Percentiles rank a stretch among this genome's conserved stretches.
These are phyloP conservation scores for Oryza glaberrima DNA, from an alignment of 176 grass and related monocot species.

Conservation along the genomic window DNA sequence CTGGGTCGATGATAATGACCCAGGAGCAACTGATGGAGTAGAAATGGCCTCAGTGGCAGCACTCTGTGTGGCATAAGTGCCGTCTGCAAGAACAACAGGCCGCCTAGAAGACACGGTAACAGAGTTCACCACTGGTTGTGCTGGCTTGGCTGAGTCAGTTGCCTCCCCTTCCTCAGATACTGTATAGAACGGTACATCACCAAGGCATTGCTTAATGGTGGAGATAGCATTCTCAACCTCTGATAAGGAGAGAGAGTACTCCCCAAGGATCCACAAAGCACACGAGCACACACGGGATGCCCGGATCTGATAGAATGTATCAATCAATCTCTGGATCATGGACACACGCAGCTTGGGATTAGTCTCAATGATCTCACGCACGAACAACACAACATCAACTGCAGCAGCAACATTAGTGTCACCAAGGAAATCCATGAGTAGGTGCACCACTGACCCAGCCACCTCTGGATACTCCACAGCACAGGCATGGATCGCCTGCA, in stretches of 20 bases:
- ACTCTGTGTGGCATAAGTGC: conserved; percentile 77
- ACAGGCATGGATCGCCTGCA: conserved; percentile 73
- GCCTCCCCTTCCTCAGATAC: conserved; percentile 61
- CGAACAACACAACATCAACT: conserved; percentile 71
- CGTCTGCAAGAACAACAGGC: conserved; percentile 69
- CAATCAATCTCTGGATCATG: conserved; percentile 75
- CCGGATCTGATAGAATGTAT: conserved; percentile 79
- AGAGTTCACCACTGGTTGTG: conserved; percentile 43
- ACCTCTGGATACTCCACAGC: conserved; percentile 69
- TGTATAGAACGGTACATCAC: conserved; percentile 67
- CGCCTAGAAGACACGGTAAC: conserved; percentile 56
- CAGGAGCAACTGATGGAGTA: conserved; percentile 45
- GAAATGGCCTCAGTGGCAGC: conserved; percentile 59
- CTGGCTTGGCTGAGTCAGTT: conserved; percentile 48
- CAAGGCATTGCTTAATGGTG: conserved; percentile 73
- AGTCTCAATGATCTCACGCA: conserved; percentile 81
- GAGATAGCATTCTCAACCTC: conserved; percentile 68
- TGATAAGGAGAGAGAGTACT: conserved; percentile 69
- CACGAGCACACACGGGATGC: conserved; percentile 64
- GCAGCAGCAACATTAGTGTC: conserved; percentile 74
- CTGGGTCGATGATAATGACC: conserved; percentile 40
- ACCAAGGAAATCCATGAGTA: conserved; percentile 89
- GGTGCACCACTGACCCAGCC: conserved; percentile 68
- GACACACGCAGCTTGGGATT: conserved; percentile 74
- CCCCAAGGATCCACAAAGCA: conserved; percentile 74